Evolutionary conservation across 2,329 filamentous ascomycete genomes (phyloP), one percentile per base, ranked within the genome.

Genomic region (Chrysosphaeria jannelii): DNA sequence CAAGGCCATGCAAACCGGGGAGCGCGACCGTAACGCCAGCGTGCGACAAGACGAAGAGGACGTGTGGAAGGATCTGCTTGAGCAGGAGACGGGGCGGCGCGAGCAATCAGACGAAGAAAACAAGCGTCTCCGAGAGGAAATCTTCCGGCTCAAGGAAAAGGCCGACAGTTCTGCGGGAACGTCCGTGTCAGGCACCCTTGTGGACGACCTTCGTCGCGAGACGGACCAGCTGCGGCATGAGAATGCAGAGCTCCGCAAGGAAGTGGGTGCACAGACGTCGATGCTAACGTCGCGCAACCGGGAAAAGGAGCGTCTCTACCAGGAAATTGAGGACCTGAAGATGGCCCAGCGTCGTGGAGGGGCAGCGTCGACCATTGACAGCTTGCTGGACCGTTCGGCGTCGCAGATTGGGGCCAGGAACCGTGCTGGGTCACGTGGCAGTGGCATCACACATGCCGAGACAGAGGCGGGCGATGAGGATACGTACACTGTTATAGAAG

Each of bases 281-380:
- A 93, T 97, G 76, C 57, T 97, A 16, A 91, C 81, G 1, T 93
- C 85, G 17, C 61, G 85, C 13, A 91, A 91, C 37, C 70, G 78
- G 13, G 85, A 97, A 39, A 88, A 90, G 39, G 79, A 93, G 39
- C 64, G 78, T 5, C 53, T 97, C 6, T 89, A 93, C 41, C 76
- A 90, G 39, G 81, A 97, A 40, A 93, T 93, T 30, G 85, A 97
- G 44, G 79, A 91, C 30, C 53, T 97, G 30, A 97, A 93, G 45
- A 63, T 93, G 35, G 64, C 71, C 2, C 68, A 78, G 32, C 66
- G 78, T 25, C 65, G 75, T 30, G 62, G 61, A 14, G 70, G 57
- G 33, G 53, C 56, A 1, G 53, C 57, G 0, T 62, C 60, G 1
- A 61, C 76, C 2, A 65, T 81, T 5, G 85, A 93, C 38, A 90